Base-by-base conservation (phyloP, 441 rosid genomes). In the Isatis lusitanica region DNA sequence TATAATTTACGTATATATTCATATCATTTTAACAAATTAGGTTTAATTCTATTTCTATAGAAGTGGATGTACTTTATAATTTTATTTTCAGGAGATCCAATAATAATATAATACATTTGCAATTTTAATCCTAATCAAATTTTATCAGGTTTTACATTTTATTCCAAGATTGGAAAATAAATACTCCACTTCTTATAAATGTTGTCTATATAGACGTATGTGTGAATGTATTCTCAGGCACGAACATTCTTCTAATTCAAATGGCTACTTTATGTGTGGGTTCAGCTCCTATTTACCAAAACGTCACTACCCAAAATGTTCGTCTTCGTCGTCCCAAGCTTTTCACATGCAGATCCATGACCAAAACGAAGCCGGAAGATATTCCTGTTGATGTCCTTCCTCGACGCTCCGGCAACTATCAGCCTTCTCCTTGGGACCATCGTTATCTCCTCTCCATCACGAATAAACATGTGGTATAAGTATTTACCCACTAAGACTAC, bases 401-500 rank as follows among this genome's bases (percentile, higher is more conserved):
- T 10, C 48, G 74, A 59, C 58, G 75, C 42, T 71, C 51, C 48
- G 61, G 66, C 7, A 60, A 62, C 75, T 71, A 71, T 38, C 52
- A 62, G 16, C 68, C 75, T 38, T 71, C 75, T 36, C 21, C 15
- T 0, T 61, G 75, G 75, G 50, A 71, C 24, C 60, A 71, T 38
- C 11, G 5, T 17, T 28, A 11, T 50, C 60, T 61, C 61, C 53
- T 60, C 30, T 61, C 75, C 3, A 28, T 71, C 9, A 18, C 50
- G 7, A 50, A 51, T 13, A 50, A 26, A 39, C 50, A 38, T 39
- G 68, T 21, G 50, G 75, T 61, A 38, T 5, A 31, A 31, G 35
- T 31, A 31, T 31, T 31, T 31, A 7, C 35, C 6, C 6, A 21
- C 35, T 31, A 31, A 31, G 35, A 31, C 35, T 4, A 55, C 9